Conservation (phyloP, 2,329 filamentous ascomycete species). For the Fusarium gaditjirri region DNA sequence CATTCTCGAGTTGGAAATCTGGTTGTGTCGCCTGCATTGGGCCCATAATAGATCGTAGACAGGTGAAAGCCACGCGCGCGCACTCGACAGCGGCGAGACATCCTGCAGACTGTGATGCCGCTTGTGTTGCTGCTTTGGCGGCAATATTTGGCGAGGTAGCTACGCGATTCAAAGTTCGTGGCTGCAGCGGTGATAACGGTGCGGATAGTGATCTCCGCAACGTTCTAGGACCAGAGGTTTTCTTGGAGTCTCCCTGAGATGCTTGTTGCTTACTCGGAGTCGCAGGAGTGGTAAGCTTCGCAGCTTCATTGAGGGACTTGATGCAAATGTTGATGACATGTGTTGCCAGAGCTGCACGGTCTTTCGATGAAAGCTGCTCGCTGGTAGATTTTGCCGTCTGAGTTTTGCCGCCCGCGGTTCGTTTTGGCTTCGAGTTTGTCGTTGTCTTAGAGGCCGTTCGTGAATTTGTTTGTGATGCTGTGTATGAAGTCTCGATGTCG, state of each 20-base stretch:
- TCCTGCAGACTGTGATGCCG: conserved; percentile 51
- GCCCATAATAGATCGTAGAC: conserved; percentile 68
- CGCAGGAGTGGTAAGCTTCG: conserved; percentile 58
- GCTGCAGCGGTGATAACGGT: conserved; percentile 70
- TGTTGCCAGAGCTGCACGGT: conserved; percentile 75
- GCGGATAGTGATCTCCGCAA: conserved; percentile 66
- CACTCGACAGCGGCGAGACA: conserved; percentile 74
- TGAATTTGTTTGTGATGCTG: conserved; percentile 43
- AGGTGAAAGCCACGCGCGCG: conserved; percentile 72
- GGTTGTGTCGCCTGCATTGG: conserved; percentile 65
- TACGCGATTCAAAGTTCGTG: conserved; percentile 69
- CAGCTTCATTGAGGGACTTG: conserved; percentile 74
- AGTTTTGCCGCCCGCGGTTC: conserved; percentile 12
- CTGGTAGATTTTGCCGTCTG: conserved; percentile 25
- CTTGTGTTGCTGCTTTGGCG: conserved; percentile 48
- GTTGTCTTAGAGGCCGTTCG: conserved; percentile 44
- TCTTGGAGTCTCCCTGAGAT: conserved; percentile 48
- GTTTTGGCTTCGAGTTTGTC: conserved; percentile 41
- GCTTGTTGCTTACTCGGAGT: conserved; percentile 50
- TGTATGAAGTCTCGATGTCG: conserved; percentile 46
- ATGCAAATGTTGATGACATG: conserved; percentile 77
- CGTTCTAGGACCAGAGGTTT: conserved; percentile 52
- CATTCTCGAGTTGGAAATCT: conserved; percentile 76
- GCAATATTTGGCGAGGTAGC: conserved; percentile 61
- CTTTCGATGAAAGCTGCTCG: conserved; percentile 53